Evolutionary conservation across 2,329 filamentous ascomycete species (phyloP).

Genomic region (Pseudogymnoascus sp.): DNA sequence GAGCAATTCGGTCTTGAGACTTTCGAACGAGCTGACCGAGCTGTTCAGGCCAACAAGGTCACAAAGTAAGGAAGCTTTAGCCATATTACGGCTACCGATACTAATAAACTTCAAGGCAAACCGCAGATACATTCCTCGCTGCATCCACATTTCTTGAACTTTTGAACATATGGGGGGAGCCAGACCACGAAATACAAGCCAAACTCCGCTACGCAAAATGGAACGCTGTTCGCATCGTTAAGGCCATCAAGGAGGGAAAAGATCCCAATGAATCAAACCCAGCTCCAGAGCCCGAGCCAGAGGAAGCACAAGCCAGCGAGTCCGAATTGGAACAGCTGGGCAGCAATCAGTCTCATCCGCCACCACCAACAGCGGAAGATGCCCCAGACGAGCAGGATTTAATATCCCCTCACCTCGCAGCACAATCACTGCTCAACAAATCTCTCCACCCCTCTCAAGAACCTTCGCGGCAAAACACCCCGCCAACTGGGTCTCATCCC

Average conservation of each 20-base stretch:
- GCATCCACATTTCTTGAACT: conserved; percentile 89
- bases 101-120: conserved; percentile 52
- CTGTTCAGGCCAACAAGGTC: conserved; percentile 73
- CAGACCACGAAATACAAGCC: conserved; percentile 66
- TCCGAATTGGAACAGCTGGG: conserved; percentile 51
- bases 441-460: conserved; percentile 37
- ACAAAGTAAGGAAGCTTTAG: conserved; percentile 58
- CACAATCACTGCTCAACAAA: conserved; percentile 40
- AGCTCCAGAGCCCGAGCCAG: conserved; percentile 43
- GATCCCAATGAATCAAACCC: conserved; percentile 93
- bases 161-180: conserved; percentile 70
- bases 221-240: conserved; percentile 84
- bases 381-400: conserved; percentile 48
- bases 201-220: conserved; percentile 97
- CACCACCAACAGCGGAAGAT: conserved; percentile 47
- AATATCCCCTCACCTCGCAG: conserved; percentile 35
- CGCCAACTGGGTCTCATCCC: neutral
- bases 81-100: neutral
- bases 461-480: conserved; percentile 19
- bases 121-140: conserved; percentile 87
- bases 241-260: conserved; percentile 80
- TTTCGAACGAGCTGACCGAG: conserved; percentile 74
- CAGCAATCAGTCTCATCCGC: conserved; percentile 22
- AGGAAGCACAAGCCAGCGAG: conserved; percentile 43
- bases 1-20: conserved; percentile 90